Base-by-base conservation (phyloP, 352 stramenopile genomes). In the Phytopythium mirpurense region DNA sequence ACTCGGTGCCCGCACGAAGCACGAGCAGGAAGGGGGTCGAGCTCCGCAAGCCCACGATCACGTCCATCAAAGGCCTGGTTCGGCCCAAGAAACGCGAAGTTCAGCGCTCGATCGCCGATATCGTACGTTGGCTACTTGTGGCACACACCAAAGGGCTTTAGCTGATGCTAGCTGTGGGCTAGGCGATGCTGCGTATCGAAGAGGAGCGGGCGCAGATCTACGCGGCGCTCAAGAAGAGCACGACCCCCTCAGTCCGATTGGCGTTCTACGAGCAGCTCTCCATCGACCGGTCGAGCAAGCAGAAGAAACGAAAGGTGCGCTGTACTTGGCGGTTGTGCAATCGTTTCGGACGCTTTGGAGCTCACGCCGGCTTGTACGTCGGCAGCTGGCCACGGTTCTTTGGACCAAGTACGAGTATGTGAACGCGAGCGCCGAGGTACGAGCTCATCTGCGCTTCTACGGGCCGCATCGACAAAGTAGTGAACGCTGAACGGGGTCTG, bases 241-340 rank as follows among this genome's bases (percentile, higher is more conserved):
- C 76, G 9, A 78, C 51, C 7, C 50, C 41, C 8, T 52, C 65
- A 0, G 68, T 77, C 26, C 71, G 71, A 1, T 41, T 64, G 3
- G 63, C 70, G n/a, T 88, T 88, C 54, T 93, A 88, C 60, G 34
- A 78, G 18, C 70, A 83, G 36, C 76, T 93, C 68, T 57, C 62
- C n/a, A 86, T 90, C 51, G 54, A 71, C 2, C 16, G 49, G 12
- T 46, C 57, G 8, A 78, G 68, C 36, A 88, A 84, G 42, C 86
- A 69, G 59, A 90, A 88, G 68, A 93, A 93, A 52, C 76, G 68
- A 56, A 74, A 63, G 47, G 78, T 86, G 29, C 11, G 40, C 0
- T 18, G n/a, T 21, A 31, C 9, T 3, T 53, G 16, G 46, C 32
- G 7, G 11, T 8, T 10, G 29, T 32, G 5, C 29, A 5, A 9